Evolutionary conservation across 148 eudicot species (phyloP), one percentile per base, ranked within the genome.

Genomic region (Rhododendron mucronatum): DNA sequence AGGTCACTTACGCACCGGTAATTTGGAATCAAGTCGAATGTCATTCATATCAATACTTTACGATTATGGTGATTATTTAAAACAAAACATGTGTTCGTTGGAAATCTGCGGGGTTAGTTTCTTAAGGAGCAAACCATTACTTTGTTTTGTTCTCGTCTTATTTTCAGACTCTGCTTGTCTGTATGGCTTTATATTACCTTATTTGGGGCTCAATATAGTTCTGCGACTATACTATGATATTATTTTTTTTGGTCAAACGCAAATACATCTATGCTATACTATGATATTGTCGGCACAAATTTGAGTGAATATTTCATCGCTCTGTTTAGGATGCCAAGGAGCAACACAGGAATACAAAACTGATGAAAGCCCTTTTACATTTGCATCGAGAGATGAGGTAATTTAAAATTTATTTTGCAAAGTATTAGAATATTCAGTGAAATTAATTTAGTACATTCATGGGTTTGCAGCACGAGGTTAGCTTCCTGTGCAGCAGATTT

Each of bases 361-460:
- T 97, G 71, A 89, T 97, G 94, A 94, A 90, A 85, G 95, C 94
- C 37, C 98, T 97, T 82, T 82, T 97, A 85, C 95, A 89, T 57
- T 91, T 97, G 91, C 99, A 97, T 85, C 93, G 94, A 87, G 99
- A 95, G 87, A 88, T 97, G 85, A 97, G 99, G 99, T 95, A 91
- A 26, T 81, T 48, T 48, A 28, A 82, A 61, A 7, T 18, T 80
- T 65, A 18, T n/a, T n/a, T 39, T 41, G 39, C n/a, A 12, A 50
- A 2, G 37, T 16, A 55, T 33, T 45, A 48, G 37, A 33, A n/a
- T 78, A 30, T 18, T 59, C 3, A 47, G 35, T 61, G n/a, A 37
- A 55, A 79, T 30, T 85, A 71, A 77, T 83, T 50, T 33, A 61
- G 26, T 41, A 71, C 61, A 26, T 14, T 87, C 30, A 85, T 55